These are phyloP conservation scores for Pezicula radicicola DNA, from an alignment of 2,329 filamentous ascomycete species.

Conservation along the genomic window DNA sequence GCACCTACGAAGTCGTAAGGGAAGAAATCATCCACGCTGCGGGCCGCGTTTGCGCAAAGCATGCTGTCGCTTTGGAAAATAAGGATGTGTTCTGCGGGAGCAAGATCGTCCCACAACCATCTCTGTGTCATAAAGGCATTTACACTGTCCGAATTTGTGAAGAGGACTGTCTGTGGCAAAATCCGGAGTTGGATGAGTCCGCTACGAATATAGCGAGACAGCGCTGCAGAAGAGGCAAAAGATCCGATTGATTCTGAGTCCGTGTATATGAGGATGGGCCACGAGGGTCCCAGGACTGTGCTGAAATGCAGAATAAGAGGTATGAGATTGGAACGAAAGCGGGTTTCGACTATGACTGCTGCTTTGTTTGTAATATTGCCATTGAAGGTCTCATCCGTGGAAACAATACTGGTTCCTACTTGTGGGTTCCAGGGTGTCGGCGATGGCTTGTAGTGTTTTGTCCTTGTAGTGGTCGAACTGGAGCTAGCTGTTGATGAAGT, in stretches of 20 bases:
- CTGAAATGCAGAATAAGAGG: constrained; percentile 37
- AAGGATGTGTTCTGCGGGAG: constrained; percentile 29
- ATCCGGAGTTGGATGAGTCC: constrained; percentile 34
- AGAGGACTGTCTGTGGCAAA: constrained; percentile 32
- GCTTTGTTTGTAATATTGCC: constrained; percentile 25
- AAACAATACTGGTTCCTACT: not conserved
- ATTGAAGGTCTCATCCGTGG: constrained; percentile 14
- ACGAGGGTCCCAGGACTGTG: constrained; percentile 37
- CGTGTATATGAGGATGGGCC: constrained; percentile 43
- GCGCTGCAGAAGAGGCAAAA: constrained; percentile 31
- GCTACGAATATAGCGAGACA: constrained; percentile 32
- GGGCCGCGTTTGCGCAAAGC: constrained; percentile 29
- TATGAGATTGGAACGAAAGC: constrained; percentile 30
- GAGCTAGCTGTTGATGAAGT: not conserved
- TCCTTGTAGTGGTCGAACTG: not conserved
- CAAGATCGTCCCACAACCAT: constrained; percentile 32
- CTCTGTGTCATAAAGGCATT: constrained; percentile 27
- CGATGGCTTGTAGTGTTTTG: not conserved
- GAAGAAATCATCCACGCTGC: constrained; percentile 31
- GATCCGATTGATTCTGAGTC: constrained; percentile 21
- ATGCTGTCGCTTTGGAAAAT: constrained; percentile 33
- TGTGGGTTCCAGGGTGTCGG: not conserved
- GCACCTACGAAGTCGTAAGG: constrained; percentile 34
- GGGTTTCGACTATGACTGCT: constrained; percentile 35
- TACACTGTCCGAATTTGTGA: constrained; percentile 27